A percentile compares a stretch with the other conserved stretches of the same genome.
These are phyloP conservation scores for Lasiodiplodia hormozganensis DNA, from an alignment of 2,329 filamentous ascomycete species.

Conservation along the genomic window DNA sequence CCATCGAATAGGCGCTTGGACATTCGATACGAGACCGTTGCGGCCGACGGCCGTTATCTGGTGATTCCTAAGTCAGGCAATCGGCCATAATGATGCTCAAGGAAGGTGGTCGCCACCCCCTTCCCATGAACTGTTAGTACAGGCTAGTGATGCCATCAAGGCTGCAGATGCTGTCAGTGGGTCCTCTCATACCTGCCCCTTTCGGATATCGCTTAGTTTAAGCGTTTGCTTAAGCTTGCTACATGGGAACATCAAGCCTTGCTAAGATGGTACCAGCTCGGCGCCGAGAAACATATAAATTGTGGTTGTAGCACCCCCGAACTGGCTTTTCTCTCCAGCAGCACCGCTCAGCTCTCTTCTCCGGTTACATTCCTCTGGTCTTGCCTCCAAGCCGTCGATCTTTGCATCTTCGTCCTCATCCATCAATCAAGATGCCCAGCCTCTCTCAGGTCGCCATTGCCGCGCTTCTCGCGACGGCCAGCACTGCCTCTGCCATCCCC, in stretches of 20 bases:
- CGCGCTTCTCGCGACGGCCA: conserved; percentile 13
- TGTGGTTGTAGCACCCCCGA: neutral
- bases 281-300: conserved; percentile 21
- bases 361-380: neutral
- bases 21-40: neutral
- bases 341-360: conserved; percentile 2
- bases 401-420: neutral
- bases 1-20: neutral
- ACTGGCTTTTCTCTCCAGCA: conserved; percentile 1
- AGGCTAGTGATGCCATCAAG: conserved; percentile 8
- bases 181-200: conserved; percentile 2
- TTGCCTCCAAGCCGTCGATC: neutral
- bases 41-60: conserved; percentile 14
- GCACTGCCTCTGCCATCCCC: conserved; percentile 9
- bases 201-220: neutral
- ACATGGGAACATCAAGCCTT: conserved; percentile 1
- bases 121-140: neutral
- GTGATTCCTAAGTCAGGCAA: neutral
- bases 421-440: conserved; percentile 4
- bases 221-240: conserved; percentile 19
- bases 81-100: conserved; percentile 12
- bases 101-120: conserved; percentile 15
- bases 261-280: conserved; percentile 12
- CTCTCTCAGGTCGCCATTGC: neutral
- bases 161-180: neutral